Evolutionary conservation across 2,329 filamentous ascomycete species (phyloP).

Genomic region (Elsinoe fawcettii): DNA sequence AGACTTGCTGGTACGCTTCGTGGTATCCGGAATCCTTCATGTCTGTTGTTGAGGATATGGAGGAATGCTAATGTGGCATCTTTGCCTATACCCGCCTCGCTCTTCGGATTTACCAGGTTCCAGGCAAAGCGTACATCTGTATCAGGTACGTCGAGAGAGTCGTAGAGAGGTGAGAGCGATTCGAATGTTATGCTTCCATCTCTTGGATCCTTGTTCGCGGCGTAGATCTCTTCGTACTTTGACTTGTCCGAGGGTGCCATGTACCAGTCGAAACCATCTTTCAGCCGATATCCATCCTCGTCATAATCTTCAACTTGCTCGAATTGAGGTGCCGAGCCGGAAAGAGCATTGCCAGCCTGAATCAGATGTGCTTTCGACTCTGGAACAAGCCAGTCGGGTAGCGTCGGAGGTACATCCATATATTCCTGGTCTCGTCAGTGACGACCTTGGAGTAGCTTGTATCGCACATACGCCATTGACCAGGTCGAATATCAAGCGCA

Average conservation of each 20-base stretch:
- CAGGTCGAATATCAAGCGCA: conserved; percentile 95
- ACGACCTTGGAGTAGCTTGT: background rate
- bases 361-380: conserved; percentile 90
- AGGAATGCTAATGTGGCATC: conserved; percentile 91
- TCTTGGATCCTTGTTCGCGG: conserved; percentile 77
- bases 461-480: conserved; percentile 73
- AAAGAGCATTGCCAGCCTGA: conserved; percentile 71
- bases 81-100: conserved; percentile 76
- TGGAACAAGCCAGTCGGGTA: conserved; percentile 95
- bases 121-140: conserved; percentile 83
- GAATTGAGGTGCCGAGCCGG: conserved; percentile 71
- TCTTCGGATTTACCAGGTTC: conserved; percentile 95
- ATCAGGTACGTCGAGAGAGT: conserved; percentile 64
- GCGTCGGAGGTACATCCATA: conserved; percentile 69
- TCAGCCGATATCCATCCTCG: conserved; percentile 73
- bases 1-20: conserved; percentile 86
- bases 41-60: conserved; percentile 91
- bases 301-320: conserved; percentile 70
- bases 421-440: conserved; percentile 60
- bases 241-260: conserved; percentile 86
- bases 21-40: conserved; percentile 91
- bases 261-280: conserved; percentile 99
- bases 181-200: conserved; percentile 65
- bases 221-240: conserved; percentile 97
- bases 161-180: conserved; percentile 75